A percentile compares a stretch with the other conserved stretches of the same genome.
phyloP scores from a whole-genome alignment of 768 basidiomycete species.

The Suillus placidus region DNA sequence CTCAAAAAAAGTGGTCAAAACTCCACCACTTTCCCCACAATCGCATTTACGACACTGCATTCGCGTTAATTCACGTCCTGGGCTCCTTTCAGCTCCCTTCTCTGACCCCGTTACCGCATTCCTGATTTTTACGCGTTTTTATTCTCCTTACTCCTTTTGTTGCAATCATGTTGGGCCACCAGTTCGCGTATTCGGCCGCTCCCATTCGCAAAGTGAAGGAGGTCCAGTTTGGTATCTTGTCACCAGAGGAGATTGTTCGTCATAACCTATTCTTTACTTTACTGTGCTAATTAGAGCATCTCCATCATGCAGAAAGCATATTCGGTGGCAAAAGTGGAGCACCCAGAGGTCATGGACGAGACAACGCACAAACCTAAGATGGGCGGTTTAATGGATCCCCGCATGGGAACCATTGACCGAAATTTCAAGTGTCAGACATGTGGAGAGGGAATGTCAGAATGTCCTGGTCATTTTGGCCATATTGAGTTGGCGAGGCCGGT shows the following conservation, averaged over 20 bases:
- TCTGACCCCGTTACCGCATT: slow-evolving; percentile 2
- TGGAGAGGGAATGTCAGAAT: slow-evolving; percentile 99
- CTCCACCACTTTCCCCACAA: slow-evolving; percentile 12
- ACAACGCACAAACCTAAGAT: slow-evolving; percentile 85
- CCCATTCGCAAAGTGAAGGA: slow-evolving; percentile 95
- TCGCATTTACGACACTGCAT: slow-evolving; percentile 13
- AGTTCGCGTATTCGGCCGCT: slow-evolving; percentile 90
- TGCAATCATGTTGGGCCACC: slow-evolving; percentile 77
- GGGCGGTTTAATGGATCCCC: slow-evolving; percentile 96
- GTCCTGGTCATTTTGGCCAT: slow-evolving; percentile 99
- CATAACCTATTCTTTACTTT: neutral
- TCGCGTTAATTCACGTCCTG: slow-evolving; percentile 33
- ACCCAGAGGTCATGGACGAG: slow-evolving; percentile 99
- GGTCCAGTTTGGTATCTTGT: slow-evolving; percentile 98
- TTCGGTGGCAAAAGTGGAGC: slow-evolving; percentile 97
- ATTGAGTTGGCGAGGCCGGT: slow-evolving; percentile 97
- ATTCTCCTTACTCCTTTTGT: slow-evolving; percentile 1
- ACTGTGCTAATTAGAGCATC: slow-evolving; percentile 15
- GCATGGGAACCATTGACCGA: slow-evolving; percentile 96
- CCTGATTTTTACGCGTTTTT: slow-evolving; percentile 22
- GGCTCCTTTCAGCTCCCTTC: slow-evolving; percentile 7
- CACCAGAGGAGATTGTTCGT: slow-evolving; percentile 94
- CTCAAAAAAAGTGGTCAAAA: slow-evolving; percentile 26
- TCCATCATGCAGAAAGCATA: slow-evolving; percentile 82
- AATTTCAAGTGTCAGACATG: slow-evolving; percentile 99